Evolutionary conservation across 2,329 filamentous ascomycete genomes (phyloP).

Genomic region (Stemphylium vesicarium): DNA sequence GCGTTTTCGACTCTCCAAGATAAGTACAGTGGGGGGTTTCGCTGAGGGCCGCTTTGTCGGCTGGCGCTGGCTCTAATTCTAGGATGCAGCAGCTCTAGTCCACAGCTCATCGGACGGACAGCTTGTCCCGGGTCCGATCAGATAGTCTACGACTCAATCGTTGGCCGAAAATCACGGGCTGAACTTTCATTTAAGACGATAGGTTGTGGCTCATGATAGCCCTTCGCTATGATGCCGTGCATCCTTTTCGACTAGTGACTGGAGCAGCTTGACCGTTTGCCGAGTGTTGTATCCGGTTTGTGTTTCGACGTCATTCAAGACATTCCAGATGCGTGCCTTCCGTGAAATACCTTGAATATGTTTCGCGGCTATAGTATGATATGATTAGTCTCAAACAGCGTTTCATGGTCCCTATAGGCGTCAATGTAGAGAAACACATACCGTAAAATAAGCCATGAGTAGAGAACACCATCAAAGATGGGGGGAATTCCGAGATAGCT

Average conservation of each 20-base stretch:
- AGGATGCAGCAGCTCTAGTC: neutral
- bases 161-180: neutral
- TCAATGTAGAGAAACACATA: constrained; percentile 8
- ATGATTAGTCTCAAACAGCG: constrained; percentile 1
- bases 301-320: constrained; percentile 40
- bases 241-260: constrained; percentile 31
- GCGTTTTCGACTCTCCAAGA: neutral
- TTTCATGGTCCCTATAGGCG: neutral
- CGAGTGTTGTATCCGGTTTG: constrained; percentile 42
- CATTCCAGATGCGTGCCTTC: constrained; percentile 44
- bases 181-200: neutral
- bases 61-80: too few species aligned
- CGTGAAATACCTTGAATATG: constrained; percentile 41
- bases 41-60: too few species aligned
- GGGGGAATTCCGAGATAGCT: constrained; percentile 43
- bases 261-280: constrained; percentile 35
- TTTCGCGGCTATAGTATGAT: constrained; percentile 35
- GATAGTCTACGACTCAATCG: neutral
- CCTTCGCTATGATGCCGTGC: neutral
- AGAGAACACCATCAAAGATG: constrained; percentile 39
- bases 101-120: neutral
- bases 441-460: constrained; percentile 43
- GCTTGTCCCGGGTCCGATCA: neutral
- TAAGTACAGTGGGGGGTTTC: too few species aligned
- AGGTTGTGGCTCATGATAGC: neutral